These are phyloP conservation scores for Raphidocelis subcapitata DNA, from an alignment of 139 green algal species.

Conservation along the genomic window DNA sequence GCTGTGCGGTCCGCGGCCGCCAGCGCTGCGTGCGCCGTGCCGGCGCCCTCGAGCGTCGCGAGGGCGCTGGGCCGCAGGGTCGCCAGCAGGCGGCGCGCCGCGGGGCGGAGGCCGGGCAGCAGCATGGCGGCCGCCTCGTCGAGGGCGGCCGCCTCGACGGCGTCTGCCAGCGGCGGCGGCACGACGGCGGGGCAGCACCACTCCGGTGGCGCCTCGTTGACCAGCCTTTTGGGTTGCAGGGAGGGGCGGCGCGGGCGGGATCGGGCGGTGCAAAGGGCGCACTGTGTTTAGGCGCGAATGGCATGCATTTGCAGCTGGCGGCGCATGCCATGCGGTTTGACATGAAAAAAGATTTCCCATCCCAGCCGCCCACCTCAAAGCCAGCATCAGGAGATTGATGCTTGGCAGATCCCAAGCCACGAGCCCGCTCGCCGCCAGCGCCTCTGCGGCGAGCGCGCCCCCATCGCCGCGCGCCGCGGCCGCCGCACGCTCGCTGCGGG, in stretches of 20 bases:
- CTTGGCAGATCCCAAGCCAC: constrained; percentile 10
- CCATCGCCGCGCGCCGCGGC: constrained; percentile 4
- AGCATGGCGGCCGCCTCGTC: constrained; percentile 32
- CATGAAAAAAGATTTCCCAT: too few relatives aligned
- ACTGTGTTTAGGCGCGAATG: too few relatives aligned
- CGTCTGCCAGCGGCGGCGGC: constrained; percentile 26
- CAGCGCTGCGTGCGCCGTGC: constrained; percentile 23
- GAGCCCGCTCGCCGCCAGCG: neutral
- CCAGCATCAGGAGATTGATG: constrained; percentile 11
- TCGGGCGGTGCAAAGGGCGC: too few relatives aligned
- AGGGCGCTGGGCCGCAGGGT: constrained; percentile 33
- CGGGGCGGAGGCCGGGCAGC: constrained; percentile 9
- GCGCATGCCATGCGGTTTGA: too few relatives aligned
- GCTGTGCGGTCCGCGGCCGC: constrained; percentile 16
- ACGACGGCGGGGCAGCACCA: constrained; percentile 23
- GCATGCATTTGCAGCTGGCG: too few relatives aligned
- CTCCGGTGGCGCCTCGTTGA: neutral
- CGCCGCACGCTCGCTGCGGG: constrained; percentile 5
- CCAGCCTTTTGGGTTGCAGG: neutral
- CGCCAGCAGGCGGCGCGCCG: constrained; percentile 16
- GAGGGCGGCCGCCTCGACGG: constrained; percentile 22
- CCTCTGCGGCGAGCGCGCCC: neutral
- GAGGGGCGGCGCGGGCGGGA: too few relatives aligned
- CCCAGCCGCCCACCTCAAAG: constrained; percentile 13
- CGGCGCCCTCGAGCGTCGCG: constrained; percentile 19